These are phyloP conservation scores for Tympanopsis confertula DNA, from an alignment of 2,329 filamentous ascomycete genomes.

Conservation along the genomic window DNA sequence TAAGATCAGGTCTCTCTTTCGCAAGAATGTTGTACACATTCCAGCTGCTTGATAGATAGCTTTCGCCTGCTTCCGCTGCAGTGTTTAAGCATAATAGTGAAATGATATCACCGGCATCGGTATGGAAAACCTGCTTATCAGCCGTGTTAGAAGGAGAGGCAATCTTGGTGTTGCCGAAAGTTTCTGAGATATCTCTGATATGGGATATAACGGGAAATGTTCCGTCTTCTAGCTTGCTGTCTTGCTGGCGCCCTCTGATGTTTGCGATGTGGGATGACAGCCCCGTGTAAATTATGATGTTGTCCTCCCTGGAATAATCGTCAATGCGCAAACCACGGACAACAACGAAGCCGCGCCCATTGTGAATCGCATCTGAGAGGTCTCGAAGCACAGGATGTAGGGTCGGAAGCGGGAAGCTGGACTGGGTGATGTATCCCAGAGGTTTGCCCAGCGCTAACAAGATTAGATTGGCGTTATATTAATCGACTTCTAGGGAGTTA, in stretches of 20 bases:
- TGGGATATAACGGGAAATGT: neutral
- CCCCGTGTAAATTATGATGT: neutral
- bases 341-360: neutral
- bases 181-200: neutral
- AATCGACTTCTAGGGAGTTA: neutral
- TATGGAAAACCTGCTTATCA: neutral
- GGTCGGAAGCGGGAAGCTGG: constrained; percentile 19
- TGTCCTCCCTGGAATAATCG: neutral
- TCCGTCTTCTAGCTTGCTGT: neutral
- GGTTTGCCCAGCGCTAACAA: neutral
- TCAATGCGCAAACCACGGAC: neutral
- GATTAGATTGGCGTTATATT: neutral
- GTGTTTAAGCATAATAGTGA: neutral
- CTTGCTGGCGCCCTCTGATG: neutral
- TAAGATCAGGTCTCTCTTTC: constrained; percentile 23
- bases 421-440: neutral
- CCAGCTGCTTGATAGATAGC: neutral
- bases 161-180: neutral
- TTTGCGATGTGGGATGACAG: neutral
- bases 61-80: neutral
- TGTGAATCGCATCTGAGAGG: constrained; percentile 23
- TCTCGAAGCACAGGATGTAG: constrained; percentile 24
- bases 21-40: constrained; percentile 2
- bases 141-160: neutral
- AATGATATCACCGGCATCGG: neutral